Conservation (phyloP, 495 filamentous ascomycete species). For the Penicillium egyptiacum region DNA sequence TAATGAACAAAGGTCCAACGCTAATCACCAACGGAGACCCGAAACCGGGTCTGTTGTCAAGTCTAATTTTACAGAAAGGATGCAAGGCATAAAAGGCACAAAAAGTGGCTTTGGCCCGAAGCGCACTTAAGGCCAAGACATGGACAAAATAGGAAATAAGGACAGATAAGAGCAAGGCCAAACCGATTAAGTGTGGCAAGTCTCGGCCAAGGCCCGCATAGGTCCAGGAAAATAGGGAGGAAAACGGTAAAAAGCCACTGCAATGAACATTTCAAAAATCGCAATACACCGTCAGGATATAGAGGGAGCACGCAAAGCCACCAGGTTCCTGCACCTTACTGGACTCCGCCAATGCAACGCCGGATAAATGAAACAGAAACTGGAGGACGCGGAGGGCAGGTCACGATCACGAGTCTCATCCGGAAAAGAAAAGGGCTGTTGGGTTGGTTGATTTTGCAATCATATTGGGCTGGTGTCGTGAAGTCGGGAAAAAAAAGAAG, state of each 20-base stretch:
- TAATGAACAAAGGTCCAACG: constrained; percentile 40
- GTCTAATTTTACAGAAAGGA: constrained; percentile 49
- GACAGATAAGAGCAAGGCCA: constrained; percentile 20
- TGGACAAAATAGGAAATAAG: constrained; percentile 19
- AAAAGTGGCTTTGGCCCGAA: constrained; percentile 22
- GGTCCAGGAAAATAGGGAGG: constrained; percentile 6
- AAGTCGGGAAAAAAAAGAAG: constrained; percentile 15
- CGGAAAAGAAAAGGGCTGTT: constrained; percentile 19
- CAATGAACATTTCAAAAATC: constrained; percentile 10
- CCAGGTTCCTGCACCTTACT: constrained; percentile 29
- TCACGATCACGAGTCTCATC: constrained; percentile 31
- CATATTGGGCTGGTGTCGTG: constrained; percentile 25
- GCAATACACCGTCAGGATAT: constrained; percentile 26
- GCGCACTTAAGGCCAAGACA: constrained; percentile 18
- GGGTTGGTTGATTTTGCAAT: constrained; percentile 20
- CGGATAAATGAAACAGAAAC: constrained; percentile 34
- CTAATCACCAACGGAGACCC: constrained; percentile 44
- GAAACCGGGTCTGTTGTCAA: constrained; percentile 32
- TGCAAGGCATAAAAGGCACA: constrained; percentile 27
- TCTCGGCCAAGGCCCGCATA: neutral
- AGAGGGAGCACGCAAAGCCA: constrained; percentile 25
- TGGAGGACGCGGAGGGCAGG: constrained; percentile 27
- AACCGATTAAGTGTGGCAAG: constrained; percentile 7
- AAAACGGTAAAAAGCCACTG: constrained; percentile 12
- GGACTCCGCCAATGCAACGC: constrained; percentile 38